Evolutionary conservation across 805 yeast species (phyloP), one percentile per base, ranked within the genome.

Genomic region (Komagataella populi): DNA sequence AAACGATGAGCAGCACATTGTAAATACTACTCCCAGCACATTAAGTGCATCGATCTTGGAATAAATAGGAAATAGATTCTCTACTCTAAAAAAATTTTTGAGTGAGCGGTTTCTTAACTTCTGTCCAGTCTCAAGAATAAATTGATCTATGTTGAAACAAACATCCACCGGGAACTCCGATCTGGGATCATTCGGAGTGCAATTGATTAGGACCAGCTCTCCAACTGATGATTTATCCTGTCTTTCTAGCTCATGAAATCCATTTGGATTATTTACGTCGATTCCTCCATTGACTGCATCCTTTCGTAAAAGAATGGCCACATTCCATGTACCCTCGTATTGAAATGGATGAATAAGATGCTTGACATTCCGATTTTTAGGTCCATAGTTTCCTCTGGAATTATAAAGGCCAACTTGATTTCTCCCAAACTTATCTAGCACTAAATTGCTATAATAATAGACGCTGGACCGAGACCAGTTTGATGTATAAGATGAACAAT

Each of bases 301-400:
- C 51, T 7, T 56, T 49, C 43, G 55, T 55, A 47, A 66, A 60
- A 18, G 62, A 67, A 20, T 66, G 52, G 67, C 68, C 17, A 66
- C 51, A 53, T 66, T 67, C 69, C 69, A 66, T 45, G 63, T 58
- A 23, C 58, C 57, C 10, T 55, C 56, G 63, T 64, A 63, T 17
- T 48, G 50, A 44, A 66, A 64, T 3, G 70, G 70, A 49, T 62
- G 65, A 47, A 66, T 58, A 6, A 59, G 52, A 20, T 64, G 46
- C n/a, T 58, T 60, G 14, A 55, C 50, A 8, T 48, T 52, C 7
- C 52, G 48, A 1, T 45, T 46, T 44, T 55, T 45, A 1, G 70
- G 69, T 1, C 70, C 70, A 53, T 54, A 65, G 46, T 58, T 53
- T 6, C 53, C 52, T 2, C 36, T 47, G 3, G 57, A 49, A 44